Evolutionary conservation across 1,139 yeast species (phyloP), one percentile per base, ranked within the genome.

Genomic region (Candida albicans): DNA sequence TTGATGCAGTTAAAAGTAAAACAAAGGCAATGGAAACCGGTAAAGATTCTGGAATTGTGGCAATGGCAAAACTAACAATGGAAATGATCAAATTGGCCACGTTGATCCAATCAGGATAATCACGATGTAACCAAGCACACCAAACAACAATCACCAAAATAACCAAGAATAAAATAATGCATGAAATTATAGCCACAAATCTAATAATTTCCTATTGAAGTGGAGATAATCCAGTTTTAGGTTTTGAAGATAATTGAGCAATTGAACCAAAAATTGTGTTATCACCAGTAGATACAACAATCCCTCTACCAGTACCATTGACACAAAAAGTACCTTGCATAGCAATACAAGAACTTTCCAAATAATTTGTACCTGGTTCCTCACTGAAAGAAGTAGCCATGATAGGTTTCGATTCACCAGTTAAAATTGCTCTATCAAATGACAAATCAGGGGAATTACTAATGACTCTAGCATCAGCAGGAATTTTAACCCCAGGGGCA

Each of bases 321-420:
- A 64, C 53, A 57, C 64, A 47, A 42, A 65, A 65, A 1, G 81
- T 73, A 24, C 82, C 81, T 57, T 74, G 79, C 68, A 66, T 62
- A 3, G 68, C 70, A 40, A 66, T 65, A 52, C 73, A 67, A 29
- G 57, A 53, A 35, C 74, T 64, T 52, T 77, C 82, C 45, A 76
- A 58, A 52, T 70, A 73, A 49, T 73, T 73, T 1, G 67, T 53
- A n/a, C 61, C 57, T 6, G 55, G 49, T 11, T 59, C 51, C 26
- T 61, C 64, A 18, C 57, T 45, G n/a, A 26, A 33, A 4, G 56
- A 44, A 12, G 54, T 40, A 13, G 61, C 61, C 12, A 57, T 55
- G 30, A 62, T 56, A 1, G 71, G 64, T 37, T 58, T 57, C 2
- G 69, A 64, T 49, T 66, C 71, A 42, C 71, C 71, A 8, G 70